phyloP scores from a whole-genome alignment of 169 alveolate genomes.

The Plasmodium berghei region DNA sequence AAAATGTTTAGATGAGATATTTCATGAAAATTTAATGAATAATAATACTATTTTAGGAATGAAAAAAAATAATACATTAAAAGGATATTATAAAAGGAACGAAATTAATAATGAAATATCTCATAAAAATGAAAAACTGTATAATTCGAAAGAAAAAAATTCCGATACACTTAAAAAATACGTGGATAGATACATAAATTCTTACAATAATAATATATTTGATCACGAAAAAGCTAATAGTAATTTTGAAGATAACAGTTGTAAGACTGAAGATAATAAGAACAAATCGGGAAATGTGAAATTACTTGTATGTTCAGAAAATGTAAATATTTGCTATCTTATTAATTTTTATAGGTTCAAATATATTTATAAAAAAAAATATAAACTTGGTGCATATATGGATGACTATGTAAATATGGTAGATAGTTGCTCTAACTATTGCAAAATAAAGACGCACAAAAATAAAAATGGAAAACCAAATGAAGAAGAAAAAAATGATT shows the following conservation, averaged over 20 bases:
- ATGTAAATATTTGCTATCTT: slow-evolving; percentile 72
- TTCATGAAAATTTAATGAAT: too few species aligned
- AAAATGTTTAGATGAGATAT: too few species aligned
- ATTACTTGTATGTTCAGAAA: slow-evolving; percentile 33
- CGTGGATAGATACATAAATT: neutral
- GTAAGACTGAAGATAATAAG: neutral
- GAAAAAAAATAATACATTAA: neutral
- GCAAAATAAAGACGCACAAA: neutral
- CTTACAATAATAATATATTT: neutral
- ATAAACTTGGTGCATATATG: slow-evolving; percentile 64
- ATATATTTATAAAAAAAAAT: slow-evolving; percentile 39
- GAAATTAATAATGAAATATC: neutral
- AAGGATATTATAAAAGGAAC: neutral
- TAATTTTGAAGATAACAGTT: neutral
- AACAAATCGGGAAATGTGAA: slow-evolving; percentile 5
- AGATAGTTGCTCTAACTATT: slow-evolving; percentile 69
- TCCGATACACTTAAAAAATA: neutral
- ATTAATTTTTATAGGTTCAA: slow-evolving; percentile 57
- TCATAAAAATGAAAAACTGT: neutral
- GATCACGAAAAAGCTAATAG: neutral
- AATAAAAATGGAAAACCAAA: neutral
- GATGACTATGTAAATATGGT: slow-evolving; percentile 39
- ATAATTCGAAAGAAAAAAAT: neutral
- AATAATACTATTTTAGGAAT: too few species aligned
- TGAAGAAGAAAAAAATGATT: neutral